Evolutionary conservation across 495 filamentous ascomycete genomes (phyloP), one percentile per base, ranked within the genome.

Genomic region (Terfezia boudieri): DNA sequence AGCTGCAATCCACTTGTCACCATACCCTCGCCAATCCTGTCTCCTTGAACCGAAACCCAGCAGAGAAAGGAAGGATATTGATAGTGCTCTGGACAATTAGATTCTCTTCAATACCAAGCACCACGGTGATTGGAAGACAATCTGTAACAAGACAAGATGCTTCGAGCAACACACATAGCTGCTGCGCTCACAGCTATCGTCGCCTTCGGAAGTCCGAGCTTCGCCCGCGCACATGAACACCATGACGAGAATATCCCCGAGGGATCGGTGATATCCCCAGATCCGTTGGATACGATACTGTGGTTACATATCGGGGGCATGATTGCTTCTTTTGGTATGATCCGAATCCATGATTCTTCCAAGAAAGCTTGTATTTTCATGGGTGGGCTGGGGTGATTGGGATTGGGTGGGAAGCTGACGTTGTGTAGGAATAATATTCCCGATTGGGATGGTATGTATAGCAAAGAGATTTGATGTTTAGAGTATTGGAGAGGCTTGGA

Each of bases 251-350:
- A 77, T 23, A 82, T 98, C 56, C 76, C 78, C 49, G 82, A 90
- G 59, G 89, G 88, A 53, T 63, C 78, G 55, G 69, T 73, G 32
- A 70, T 90, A 59, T 90, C 85, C n/a, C 62, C 68, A 14, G 88
- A 98, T 37, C 89, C 90, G 0, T 78, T 98, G 59, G 87, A 94
- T 60, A 71, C 77, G 51, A 90, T 76, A 61, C 66, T 98, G 79
- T 98, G 89, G 90, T 70, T 80, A 35, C 90, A 98, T 67, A 95
- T 98, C 61, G 73, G 92, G 55, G 64, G 92, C n/a, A 87, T 94
- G 75, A 80, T 80, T 56, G 59, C 85, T 32, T 73, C 86, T 26
- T 96, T 92, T 73, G 90, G 90, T 51, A 20, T 7, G 49, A 2
- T 23, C 4, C 4, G 11, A 7, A 12, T 22, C 49, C 26, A 5